phyloP scores from a whole-genome alignment of 805 yeast genomes.

The Candida golubevii region DNA sequence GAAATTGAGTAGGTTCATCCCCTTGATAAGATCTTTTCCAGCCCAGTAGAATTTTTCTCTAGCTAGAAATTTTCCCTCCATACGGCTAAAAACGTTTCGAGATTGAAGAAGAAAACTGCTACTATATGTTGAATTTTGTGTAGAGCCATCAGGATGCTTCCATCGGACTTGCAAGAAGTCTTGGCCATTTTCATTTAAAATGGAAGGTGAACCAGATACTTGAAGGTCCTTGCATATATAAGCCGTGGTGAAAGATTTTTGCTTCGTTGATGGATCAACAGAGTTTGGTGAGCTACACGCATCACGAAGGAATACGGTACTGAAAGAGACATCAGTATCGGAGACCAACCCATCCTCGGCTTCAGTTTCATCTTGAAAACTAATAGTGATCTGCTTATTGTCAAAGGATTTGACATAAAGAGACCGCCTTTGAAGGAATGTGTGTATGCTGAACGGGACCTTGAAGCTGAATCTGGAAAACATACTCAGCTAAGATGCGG shows the following conservation, averaged over 20 bases:
- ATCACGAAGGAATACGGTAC: slow-evolving; percentile 60
- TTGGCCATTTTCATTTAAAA: slow-evolving; percentile 20
- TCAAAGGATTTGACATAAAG: slow-evolving; percentile 14
- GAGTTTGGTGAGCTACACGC: slow-evolving; percentile 48
- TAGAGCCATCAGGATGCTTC: slow-evolving; percentile 24
- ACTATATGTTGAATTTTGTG: slow-evolving; percentile 37
- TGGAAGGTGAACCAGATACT: slow-evolving; percentile 33
- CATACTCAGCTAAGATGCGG: too few species aligned
- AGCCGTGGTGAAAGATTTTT: slow-evolving; percentile 63
- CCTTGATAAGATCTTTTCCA: slow-evolving; percentile 21
- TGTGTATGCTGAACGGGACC: too few species aligned
- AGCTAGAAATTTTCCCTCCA: slow-evolving; percentile 36
- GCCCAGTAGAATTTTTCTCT: slow-evolving; percentile 39
- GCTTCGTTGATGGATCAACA: slow-evolving; percentile 52
- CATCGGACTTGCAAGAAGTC: slow-evolving; percentile 38
- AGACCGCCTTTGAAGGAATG: neutral
- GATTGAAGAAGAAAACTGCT: slow-evolving; percentile 44
- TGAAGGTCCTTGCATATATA: slow-evolving; percentile 32
- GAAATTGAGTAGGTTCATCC: slow-evolving; percentile 19
- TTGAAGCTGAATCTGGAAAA: too few species aligned
- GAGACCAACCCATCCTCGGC: neutral
- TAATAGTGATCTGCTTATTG: slow-evolving; percentile 23
- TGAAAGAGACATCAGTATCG: slow-evolving; percentile 30
- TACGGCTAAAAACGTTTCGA: slow-evolving; percentile 27
- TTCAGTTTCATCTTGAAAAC: slow-evolving; percentile 16